A percentile compares a stretch with the other conserved stretches of the same genome.
Evolutionary conservation across 2,329 filamentous ascomycete genomes (phyloP).

Genomic region (Aspergillus clavatus): DNA sequence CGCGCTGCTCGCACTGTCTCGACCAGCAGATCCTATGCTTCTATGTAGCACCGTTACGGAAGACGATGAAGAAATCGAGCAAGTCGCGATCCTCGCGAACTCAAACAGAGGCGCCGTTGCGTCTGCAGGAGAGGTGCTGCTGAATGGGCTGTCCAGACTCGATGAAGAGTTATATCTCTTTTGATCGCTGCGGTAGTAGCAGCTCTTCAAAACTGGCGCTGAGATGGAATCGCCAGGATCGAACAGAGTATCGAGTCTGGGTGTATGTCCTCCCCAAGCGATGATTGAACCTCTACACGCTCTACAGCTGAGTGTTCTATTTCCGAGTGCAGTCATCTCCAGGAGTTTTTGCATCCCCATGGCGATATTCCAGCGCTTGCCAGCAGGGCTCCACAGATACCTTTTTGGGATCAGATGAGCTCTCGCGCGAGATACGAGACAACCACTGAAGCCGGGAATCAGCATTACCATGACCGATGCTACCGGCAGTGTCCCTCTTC

Average conservation of each 20-base stretch:
- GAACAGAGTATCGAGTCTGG: neutral
- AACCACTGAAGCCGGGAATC: too few species aligned
- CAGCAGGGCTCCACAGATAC: too few species aligned
- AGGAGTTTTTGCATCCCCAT: too few species aligned
- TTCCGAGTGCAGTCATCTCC: too few species aligned
- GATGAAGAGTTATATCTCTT: neutral
- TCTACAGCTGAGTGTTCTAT: too few species aligned
- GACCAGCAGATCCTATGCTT: constrained; percentile 32
- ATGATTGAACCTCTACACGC: too few species aligned
- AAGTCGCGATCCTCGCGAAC: constrained; percentile 1
- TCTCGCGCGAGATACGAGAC: too few species aligned
- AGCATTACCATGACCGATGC: too few species aligned
- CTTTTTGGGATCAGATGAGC: too few species aligned
- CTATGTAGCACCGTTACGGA: constrained; percentile 26
- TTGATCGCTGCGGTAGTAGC: neutral
- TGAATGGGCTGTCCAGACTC: neutral
- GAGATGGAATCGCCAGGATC: neutral
- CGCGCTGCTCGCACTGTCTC: constrained; percentile 29
- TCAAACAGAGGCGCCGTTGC: neutral
- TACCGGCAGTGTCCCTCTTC: too few species aligned
- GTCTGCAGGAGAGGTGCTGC: constrained; percentile 1
- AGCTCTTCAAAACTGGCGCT: too few species aligned
- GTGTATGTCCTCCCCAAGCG: neutral
- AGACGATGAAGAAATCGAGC: constrained; percentile 15
- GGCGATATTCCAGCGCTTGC: too few species aligned